Evolutionary conservation across 106 monocot genomes (phyloP).

Genomic region (Hemerocallis citrina): DNA sequence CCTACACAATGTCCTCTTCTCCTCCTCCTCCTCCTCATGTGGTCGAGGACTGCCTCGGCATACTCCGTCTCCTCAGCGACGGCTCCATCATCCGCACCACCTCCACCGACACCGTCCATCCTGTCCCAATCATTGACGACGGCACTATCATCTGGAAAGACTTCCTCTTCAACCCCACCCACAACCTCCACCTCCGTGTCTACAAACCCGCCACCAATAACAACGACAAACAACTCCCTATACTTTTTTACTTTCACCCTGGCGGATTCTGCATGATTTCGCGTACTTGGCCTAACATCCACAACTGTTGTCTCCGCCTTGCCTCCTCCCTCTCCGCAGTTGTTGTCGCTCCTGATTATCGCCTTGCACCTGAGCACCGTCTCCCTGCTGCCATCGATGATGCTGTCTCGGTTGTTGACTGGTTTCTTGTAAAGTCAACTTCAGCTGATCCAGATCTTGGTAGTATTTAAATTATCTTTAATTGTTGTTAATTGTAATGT

Average conservation of each 20-base stretch:
- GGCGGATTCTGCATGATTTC: conserved; percentile 1
- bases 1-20: neutral
- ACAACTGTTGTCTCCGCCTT: neutral
- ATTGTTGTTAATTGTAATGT: too few species aligned
- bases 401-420: neutral
- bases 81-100: neutral
- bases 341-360: neutral
- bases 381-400: conserved; percentile 1
- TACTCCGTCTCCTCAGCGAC: conserved; percentile 1
- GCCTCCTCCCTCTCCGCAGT: neutral
- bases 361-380: neutral
- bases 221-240: neutral
- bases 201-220: neutral
- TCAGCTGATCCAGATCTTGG: neutral
- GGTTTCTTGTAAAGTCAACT: too few species aligned
- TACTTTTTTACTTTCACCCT: conserved; percentile 5
- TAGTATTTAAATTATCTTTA: too few species aligned
- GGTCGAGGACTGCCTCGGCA: conserved; percentile 3
- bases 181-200: neutral
- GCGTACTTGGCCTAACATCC: neutral
- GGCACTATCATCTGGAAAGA: neutral
- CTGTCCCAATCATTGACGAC: neutral
- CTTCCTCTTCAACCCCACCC: neutral
- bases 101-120: neutral
- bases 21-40: neutral